Percentiles rank a stretch among this genome's conserved stretches.
Evolutionary conservation across 192 early-diverging fungal genomes (phyloP).

Genomic region (Spizellomyces punctatus): DNA sequence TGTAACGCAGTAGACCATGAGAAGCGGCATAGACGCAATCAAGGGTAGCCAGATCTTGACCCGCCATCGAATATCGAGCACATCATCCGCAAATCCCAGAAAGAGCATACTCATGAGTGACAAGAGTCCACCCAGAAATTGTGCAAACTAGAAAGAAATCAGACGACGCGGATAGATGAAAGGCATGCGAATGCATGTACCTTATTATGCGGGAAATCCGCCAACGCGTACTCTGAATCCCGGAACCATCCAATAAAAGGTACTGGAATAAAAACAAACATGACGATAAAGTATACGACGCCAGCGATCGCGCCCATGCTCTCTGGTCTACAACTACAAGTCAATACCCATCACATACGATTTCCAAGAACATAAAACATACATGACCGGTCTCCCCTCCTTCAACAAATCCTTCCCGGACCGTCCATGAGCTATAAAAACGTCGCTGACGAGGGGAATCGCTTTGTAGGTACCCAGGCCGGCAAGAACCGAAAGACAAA

Average conservation of each 20-base stretch:
- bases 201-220: conserved; percentile 70
- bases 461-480: conserved; percentile 71
- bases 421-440: conserved; percentile 78
- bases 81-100: conserved; percentile 97
- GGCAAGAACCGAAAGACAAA: conserved; percentile 70
- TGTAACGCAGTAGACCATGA: conserved; percentile 93
- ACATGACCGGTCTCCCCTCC: conserved; percentile 71
- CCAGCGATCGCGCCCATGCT: conserved; percentile 91
- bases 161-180: neutral
- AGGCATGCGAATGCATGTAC: conserved; percentile 39
- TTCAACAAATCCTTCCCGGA: conserved; percentile 84
- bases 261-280: conserved; percentile 93
- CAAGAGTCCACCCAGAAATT: conserved; percentile 86
- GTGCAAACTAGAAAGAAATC: conserved; percentile 66
- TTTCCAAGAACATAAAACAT: conserved; percentile 9
- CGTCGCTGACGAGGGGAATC: conserved; percentile 63
- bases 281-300: conserved; percentile 80
- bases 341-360: neutral
- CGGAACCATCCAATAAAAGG: conserved; percentile 88
- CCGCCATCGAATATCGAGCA: conserved; percentile 93
- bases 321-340: conserved; percentile 68
- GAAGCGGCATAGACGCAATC: conserved; percentile 87
- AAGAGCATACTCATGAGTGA: conserved; percentile 96
- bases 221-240: conserved; percentile 13
- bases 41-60: conserved; percentile 94